Evolutionary conservation across 2,329 filamentous ascomycete genomes (phyloP), one percentile per base, ranked within the genome.

Genomic region (Neonectria magnoliae): DNA sequence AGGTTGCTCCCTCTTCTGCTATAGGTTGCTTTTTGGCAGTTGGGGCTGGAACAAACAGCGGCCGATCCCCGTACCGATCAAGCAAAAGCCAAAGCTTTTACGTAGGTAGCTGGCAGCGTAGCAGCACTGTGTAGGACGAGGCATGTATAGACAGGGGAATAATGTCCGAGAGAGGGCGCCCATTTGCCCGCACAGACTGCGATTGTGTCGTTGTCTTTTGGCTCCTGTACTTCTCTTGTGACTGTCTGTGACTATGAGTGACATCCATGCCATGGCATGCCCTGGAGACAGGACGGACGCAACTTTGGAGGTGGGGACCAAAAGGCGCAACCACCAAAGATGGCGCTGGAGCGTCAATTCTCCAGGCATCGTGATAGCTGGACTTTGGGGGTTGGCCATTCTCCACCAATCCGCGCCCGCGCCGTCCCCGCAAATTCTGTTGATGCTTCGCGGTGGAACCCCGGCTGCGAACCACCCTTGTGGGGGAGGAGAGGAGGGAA

Each of bases 341-440:
- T 62, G 66, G 62, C 61, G 64, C 62, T 70, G 71, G 71, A 69
- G 56, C 55, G 66, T 60, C 60, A 63, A 74, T 74, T 74, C 71
- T 73, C 71, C 71, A 71, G 45, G 36, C 33, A 29, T n/a, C 60
- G 52, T 70, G 62, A 73, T 74, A 73, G 68, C 68, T 58, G 71
- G 70, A 64, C 57, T 51, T 65, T 22, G 20, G 48, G 41, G 7
- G 5, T 11, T 6, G 10, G 1, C 8, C 14, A 67, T 69, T 69
- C 60, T 74, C 71, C 71, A 47, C 71, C 71, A 73, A 74, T 74
- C 44, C 50, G 2, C 7, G 1, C 27, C 36, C 5, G 16, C 2
- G 16, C 9, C 13, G 41, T 68, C 65, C 64, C 71, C 71, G 64
- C 64, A 73, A 48, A 60, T 66, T 62, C 52, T 51, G 61, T 45